Evolutionary conservation across 176 grass and related monocot species (phyloP).

Genomic region (Phyllostachys edulis): DNA sequence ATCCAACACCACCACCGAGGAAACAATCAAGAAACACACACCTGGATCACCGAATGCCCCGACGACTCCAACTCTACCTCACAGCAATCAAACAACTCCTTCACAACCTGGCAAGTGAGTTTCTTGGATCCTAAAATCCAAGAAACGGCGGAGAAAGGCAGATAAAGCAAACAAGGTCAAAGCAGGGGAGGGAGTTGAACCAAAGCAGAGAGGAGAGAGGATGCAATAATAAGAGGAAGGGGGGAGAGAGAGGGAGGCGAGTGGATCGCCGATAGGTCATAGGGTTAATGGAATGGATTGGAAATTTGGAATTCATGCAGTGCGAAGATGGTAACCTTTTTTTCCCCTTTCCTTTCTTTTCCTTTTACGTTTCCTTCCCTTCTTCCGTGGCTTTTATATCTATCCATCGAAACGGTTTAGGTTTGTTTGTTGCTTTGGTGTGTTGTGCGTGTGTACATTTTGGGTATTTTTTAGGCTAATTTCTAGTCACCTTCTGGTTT

Average conservation of each 20-base stretch:
- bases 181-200: constrained; percentile 29
- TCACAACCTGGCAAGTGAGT: background rate
- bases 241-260: background rate
- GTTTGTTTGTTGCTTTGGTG: background rate
- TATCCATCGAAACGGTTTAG: background rate
- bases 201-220: background rate
- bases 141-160: constrained; percentile 42
- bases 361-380: constrained; percentile 28
- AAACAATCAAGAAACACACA: constrained; percentile 10
- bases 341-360: background rate
- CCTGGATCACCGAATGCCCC: constrained; percentile 17
- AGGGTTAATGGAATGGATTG: background rate
- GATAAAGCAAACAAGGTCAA: constrained; percentile 43
- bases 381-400: constrained; percentile 2
- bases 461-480: background rate
- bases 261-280: background rate
- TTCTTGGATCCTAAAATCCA: constrained; percentile 48
- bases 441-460: constrained; percentile 1
- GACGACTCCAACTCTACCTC: background rate
- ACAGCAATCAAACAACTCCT: background rate
- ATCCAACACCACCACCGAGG: background rate
- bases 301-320: constrained; percentile 23
- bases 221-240: constrained; percentile 13
- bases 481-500: background rate
- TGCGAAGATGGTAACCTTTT: constrained; percentile 56